Percentiles rank a stretch among this genome's conserved stretches.
These are phyloP conservation scores for Botrytis elliptica DNA, from an alignment of 2,329 filamentous ascomycete species.

Conservation along the genomic window DNA sequence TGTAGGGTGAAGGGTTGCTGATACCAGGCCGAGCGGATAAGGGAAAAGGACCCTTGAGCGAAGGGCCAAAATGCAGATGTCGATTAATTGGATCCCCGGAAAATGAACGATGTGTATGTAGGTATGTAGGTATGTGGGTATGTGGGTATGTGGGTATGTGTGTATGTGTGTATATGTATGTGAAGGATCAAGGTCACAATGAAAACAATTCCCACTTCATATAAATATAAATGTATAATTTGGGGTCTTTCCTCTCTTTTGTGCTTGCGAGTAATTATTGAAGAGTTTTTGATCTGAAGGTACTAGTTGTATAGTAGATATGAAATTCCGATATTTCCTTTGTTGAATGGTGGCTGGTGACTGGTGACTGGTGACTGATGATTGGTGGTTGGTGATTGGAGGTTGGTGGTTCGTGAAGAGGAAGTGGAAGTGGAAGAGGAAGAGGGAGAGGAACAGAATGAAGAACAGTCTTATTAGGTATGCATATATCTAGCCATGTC, in stretches of 20 bases:
- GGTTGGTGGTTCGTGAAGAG: not conserved
- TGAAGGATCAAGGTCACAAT: not conserved
- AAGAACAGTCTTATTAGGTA: not conserved
- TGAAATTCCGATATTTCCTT: not conserved
- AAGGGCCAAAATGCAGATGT: not conserved
- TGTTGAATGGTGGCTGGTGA: not conserved
- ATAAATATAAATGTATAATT: not conserved
- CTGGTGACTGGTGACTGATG: not conserved
- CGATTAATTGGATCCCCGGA: slow-evolving; percentile 18
- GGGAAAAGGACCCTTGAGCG: slow-evolving; percentile 12
- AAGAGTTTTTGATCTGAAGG: no score
- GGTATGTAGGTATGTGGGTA: not conserved
- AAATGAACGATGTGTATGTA: not conserved
- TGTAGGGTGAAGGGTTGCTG: slow-evolving; percentile 2
- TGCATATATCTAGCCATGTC: not conserved
- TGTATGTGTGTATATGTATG: not conserved
- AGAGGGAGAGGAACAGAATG: not conserved
- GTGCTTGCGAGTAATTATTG: not conserved
- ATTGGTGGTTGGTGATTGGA: not conserved
- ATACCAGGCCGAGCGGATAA: slow-evolving; percentile 18
- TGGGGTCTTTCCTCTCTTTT: not conserved
- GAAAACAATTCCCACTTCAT: not conserved
- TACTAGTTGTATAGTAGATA: no score
- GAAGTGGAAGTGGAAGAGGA: not conserved
- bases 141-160: not conserved